Evolutionary conservation across 1,139 yeast species (phyloP), one percentile per base, ranked within the genome.

Genomic region (Candida tunisiensis): DNA sequence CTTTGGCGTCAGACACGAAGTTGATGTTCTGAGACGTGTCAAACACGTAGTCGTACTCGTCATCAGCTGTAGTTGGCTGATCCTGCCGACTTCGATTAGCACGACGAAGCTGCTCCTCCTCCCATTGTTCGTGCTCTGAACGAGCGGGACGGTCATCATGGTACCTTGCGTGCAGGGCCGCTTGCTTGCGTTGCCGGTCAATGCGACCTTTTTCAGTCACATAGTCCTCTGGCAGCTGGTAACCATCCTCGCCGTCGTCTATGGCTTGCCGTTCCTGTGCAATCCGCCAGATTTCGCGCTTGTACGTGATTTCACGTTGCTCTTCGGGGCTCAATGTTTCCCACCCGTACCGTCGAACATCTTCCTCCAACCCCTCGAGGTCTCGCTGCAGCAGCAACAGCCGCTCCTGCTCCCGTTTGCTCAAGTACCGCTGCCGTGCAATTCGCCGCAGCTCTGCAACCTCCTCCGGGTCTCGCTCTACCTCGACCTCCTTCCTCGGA

Each of bases 11-110:
- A 7, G 15, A 11, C 13, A 16, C 62, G 44, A 77, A 83, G 21
- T 74, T 70, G 18, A 82, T 73, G 38, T 65, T 67, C 35, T 79
- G 85, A 4, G 72, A 60, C 27, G 74, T 74, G 41, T 85, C 95
- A 55, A 79, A 82, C 1, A 83, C 93, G 48, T 66, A 83, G 16
- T 80, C 92, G 42, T 77, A 79, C 20, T 71, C 56, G 5, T 64
- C 58, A 11, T 59, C 60, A 1, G 34, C 34, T n/a, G n/a, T n/a
- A n/a, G n/a, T n/a, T n/a, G n/a, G n/a, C 23, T 8, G 29, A 26
- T n/a, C 16, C 20, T 10, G 25, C 12, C 65, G 49, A n/a, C n/a
- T n/a, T n/a, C n/a, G n/a, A n/a, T n/a, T n/a, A n/a, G n/a, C n/a
- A n/a, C n/a, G n/a, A n/a, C n/a, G n/a, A n/a, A n/a, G n/a, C 42